These are phyloP conservation scores for Argentina anserina DNA, from an alignment of 306 rosid genomes.

Conservation along the genomic window DNA sequence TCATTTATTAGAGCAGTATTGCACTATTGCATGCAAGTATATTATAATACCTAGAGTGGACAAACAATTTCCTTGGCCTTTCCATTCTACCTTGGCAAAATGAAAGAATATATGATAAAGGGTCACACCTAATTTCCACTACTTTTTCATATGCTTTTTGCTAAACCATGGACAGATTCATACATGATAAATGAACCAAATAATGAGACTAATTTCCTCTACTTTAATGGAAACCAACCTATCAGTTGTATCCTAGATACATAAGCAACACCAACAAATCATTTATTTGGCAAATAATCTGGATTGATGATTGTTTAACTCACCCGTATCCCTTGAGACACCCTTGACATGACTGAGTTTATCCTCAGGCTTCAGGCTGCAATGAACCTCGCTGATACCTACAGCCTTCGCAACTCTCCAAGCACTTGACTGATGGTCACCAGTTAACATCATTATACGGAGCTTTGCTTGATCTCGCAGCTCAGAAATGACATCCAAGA, in stretches of 20 bases:
- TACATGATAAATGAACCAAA: neutral
- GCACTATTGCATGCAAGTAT: neutral
- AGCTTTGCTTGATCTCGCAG: constrained; percentile 64
- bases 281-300: neutral
- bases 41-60: neutral
- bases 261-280: neutral
- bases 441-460: constrained; percentile 91
- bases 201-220: neutral
- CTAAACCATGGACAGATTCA: neutral
- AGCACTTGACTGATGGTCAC: constrained; percentile 88
- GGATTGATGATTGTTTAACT: constrained; percentile 13
- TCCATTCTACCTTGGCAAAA: neutral
- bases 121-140: neutral
- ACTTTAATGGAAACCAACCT: constrained; percentile 4
- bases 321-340: constrained; percentile 79
- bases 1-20: neutral
- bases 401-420: constrained; percentile 86
- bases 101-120: neutral
- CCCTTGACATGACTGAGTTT: constrained; percentile 86
- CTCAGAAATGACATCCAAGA: constrained; percentile 64
- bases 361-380: constrained; percentile 96
- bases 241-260: constrained; percentile 3
- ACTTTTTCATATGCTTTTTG: neutral
- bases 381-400: constrained; percentile 76
- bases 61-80: neutral